Percentiles rank a stretch among this genome's conserved stretches.
Conservation (phyloP, 2,329 filamentous ascomycete genomes). For the Clonostachys byssicola region DNA sequence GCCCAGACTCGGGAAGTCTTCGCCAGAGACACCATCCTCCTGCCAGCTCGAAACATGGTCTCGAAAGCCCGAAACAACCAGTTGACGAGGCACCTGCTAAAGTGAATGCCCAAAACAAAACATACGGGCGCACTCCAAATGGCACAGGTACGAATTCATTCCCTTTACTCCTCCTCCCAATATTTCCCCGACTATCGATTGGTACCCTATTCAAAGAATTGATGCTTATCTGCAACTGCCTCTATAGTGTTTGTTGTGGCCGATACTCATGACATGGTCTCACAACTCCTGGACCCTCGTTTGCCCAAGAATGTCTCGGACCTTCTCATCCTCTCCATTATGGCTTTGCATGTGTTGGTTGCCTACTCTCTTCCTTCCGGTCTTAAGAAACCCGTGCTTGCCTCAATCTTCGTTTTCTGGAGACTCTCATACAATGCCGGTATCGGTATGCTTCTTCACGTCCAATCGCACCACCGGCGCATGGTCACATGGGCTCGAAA, state of each 20-base stretch:
- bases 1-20: too few relatives aligned
- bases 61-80: too few relatives aligned
- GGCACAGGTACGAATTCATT: conserved; percentile 67
- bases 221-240: background rate
- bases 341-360: conserved; percentile 69
- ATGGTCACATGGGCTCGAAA: conserved; percentile 85
- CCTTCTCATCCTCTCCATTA: conserved; percentile 70
- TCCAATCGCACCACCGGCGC: conserved; percentile 85
- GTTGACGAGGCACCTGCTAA: too few relatives aligned
- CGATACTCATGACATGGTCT: conserved; percentile 98
- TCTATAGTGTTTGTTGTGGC: conserved; percentile 86
- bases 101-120: conserved; percentile 43
- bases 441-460: conserved; percentile 83
- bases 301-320: conserved; percentile 96
- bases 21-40: too few relatives aligned
- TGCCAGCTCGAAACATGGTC: too few relatives aligned
- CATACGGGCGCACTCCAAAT: conserved; percentile 85
- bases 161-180: background rate
- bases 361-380: conserved; percentile 68
- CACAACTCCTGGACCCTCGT: conserved; percentile 88
- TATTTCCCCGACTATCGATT: background rate
- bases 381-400: conserved; percentile 74
- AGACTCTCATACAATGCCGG: conserved; percentile 87
- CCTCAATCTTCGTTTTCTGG: conserved; percentile 86
- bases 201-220: background rate